Percentiles rank a stretch among this genome's conserved stretches.
Conservation (phyloP, 495 filamentous ascomycete genomes). For the Cercophora newfieldiana region DNA sequence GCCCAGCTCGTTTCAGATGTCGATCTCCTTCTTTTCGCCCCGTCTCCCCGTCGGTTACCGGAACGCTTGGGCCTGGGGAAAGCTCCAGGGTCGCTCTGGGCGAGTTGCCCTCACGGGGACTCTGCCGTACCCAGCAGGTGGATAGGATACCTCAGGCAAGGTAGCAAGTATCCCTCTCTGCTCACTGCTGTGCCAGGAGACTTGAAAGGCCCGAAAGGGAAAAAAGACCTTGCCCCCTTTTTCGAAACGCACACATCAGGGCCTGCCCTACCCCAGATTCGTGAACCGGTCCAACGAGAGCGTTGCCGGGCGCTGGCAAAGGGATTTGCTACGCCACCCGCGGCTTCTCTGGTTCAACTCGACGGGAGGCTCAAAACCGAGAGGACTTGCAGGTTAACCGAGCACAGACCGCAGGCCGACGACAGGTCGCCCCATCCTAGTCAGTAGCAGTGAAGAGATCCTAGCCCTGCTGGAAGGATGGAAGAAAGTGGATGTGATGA, state of each 20-base stretch:
- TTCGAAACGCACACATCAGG: not conserved
- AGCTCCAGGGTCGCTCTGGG: not conserved
- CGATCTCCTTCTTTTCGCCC: conserved; percentile 15
- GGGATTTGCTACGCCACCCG: not conserved
- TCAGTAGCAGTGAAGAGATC: no score
- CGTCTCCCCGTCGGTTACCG: not conserved
- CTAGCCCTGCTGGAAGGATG: not conserved
- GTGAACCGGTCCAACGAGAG: not conserved
- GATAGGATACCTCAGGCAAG: no score
- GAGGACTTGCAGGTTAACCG: no score
- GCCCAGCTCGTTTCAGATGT: conserved; percentile 22
- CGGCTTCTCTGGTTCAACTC: not conserved
- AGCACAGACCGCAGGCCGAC: not conserved
- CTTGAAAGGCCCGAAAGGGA: no score
- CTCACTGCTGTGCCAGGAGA: no score
- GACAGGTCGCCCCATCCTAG: not conserved
- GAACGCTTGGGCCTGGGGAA: not conserved
- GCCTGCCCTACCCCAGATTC: not conserved
- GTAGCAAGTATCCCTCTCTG: no score
- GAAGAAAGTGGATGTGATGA: not conserved
- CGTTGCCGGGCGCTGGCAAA: not conserved
- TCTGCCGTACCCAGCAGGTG: no score
- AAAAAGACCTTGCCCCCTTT: not conserved
- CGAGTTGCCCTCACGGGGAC: no score
- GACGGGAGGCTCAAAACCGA: not conserved